Evolutionary conservation across 805 yeast species (phyloP).

Genomic region (Kuraishia hungarica): DNA sequence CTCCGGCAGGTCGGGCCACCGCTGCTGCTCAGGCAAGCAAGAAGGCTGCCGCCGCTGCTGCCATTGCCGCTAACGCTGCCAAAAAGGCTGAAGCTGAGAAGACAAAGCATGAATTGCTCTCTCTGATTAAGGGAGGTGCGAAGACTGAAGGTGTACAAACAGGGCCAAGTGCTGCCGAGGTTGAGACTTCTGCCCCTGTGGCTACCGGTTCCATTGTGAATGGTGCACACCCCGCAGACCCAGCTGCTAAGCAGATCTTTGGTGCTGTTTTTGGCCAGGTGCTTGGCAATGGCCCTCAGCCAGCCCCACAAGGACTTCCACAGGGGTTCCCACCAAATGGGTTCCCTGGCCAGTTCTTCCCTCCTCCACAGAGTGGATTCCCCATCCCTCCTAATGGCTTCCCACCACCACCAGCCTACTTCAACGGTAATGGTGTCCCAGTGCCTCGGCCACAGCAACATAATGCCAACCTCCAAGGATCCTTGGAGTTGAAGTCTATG

Average conservation of each 20-base stretch:
- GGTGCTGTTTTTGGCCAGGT: slow-evolving; percentile 19
- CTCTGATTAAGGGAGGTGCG: slow-evolving; percentile 27
- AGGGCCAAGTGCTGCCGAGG: not conserved
- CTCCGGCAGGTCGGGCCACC: slow-evolving; percentile 8
- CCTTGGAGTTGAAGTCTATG: not conserved
- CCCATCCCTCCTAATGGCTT: not conserved
- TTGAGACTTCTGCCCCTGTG: not conserved
- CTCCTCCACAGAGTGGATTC: slow-evolving; percentile 3
- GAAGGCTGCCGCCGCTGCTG: slow-evolving; percentile 9
- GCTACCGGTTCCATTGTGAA: not conserved
- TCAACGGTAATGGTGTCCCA: not conserved
- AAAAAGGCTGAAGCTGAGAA: slow-evolving; percentile 20
- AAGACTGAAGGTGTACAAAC: not conserved
- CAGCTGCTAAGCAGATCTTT: slow-evolving; percentile 18
- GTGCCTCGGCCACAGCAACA: not conserved
- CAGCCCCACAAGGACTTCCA: not conserved
- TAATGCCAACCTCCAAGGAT: not conserved
- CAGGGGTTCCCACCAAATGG: slow-evolving; percentile 1
- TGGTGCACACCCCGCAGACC: slow-evolving; percentile 1
- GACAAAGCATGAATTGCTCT: slow-evolving; percentile 33
- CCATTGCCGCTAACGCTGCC: slow-evolving; percentile 12
- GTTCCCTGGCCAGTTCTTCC: slow-evolving; percentile 1
- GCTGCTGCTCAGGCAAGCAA: slow-evolving; percentile 7
- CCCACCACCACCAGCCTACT: not conserved
- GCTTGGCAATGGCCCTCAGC: slow-evolving; percentile 6